These are phyloP conservation scores for Fusarium brevicatenulatum DNA, from an alignment of 2,329 filamentous ascomycete species.

Conservation along the genomic window DNA sequence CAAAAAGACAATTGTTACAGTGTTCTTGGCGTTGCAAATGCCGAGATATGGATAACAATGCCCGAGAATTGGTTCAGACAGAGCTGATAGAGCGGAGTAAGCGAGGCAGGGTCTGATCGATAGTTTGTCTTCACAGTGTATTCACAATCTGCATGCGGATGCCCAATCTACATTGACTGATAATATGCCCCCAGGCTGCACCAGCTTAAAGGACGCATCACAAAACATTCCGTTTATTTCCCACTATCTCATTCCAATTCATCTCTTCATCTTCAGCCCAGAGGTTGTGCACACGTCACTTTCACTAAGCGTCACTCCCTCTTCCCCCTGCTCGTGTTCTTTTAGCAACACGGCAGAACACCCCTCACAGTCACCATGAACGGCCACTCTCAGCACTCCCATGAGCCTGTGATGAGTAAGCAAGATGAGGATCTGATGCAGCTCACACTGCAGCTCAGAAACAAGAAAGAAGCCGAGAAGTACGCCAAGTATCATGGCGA, in stretches of 20 bases:
- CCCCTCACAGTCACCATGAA: not conserved
- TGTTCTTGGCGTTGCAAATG: not conserved
- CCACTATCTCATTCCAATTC: not conserved
- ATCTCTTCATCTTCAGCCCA: not conserved
- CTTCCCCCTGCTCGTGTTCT: not conserved
- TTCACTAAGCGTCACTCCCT: no score
- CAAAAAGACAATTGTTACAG: not conserved
- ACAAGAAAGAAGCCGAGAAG: conserved; percentile 4
- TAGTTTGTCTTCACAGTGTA: not conserved
- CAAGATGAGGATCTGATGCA: conserved; percentile 11
- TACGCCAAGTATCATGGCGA: conserved; percentile 18
- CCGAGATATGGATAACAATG: not conserved
- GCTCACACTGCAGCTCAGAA: conserved; percentile 5
- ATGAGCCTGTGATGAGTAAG: not conserved
- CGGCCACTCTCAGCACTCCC: not conserved
- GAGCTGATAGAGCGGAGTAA: not conserved
- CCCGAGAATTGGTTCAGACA: not conserved
- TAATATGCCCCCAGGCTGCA: not conserved
- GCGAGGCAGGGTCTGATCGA: not conserved
- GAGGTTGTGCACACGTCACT: not conserved
- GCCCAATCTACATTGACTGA: not conserved
- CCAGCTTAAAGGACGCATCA: not conserved
- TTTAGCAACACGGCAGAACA: not conserved
- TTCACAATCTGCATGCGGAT: not conserved
- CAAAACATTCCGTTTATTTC: not conserved